phyloP scores from a whole-genome alignment of 495 filamentous ascomycete genomes.

The Aspergillus incahuasiensis region DNA sequence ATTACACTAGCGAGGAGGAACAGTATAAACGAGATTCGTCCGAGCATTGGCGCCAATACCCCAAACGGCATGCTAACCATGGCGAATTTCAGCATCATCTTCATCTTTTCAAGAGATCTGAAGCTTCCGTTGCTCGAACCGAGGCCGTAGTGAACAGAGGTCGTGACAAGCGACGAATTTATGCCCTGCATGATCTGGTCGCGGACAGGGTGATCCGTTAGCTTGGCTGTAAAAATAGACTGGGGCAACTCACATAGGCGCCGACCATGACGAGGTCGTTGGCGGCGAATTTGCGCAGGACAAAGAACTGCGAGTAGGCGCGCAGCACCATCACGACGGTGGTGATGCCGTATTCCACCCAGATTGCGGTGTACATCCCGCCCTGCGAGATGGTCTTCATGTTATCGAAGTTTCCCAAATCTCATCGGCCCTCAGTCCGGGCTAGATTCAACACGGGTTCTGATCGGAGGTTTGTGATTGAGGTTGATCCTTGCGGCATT shows the following conservation, averaged over 20 bases:
- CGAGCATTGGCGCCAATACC: background rate
- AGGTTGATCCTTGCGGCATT: no score
- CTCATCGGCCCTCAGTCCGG: no score
- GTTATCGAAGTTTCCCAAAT: background rate
- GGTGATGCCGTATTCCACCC: slow-evolving; percentile 3
- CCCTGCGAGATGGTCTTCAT: background rate
- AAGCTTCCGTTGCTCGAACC: background rate
- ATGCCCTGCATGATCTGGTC: slow-evolving; percentile 2
- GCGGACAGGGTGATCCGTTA: background rate
- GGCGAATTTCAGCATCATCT: background rate
- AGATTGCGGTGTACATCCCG: background rate
- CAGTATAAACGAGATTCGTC: slow-evolving; percentile 6
- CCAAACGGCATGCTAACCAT: slow-evolving; percentile 8
- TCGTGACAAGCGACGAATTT: background rate
- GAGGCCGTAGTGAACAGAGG: background rate
- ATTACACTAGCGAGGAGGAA: background rate
- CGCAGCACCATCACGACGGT: slow-evolving; percentile 5
- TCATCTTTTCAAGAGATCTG: background rate
- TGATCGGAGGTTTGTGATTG: no score
- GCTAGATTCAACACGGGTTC: no score
- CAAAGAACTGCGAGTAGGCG: background rate
- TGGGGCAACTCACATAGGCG: background rate
- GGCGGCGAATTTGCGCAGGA: background rate
- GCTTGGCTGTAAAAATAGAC: background rate
- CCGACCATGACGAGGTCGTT: slow-evolving; percentile 7